Evolutionary conservation across 2,329 filamentous ascomycete species (phyloP), one percentile per base, ranked within the genome.

Genomic region (Hypoxylon rubiginosum): DNA sequence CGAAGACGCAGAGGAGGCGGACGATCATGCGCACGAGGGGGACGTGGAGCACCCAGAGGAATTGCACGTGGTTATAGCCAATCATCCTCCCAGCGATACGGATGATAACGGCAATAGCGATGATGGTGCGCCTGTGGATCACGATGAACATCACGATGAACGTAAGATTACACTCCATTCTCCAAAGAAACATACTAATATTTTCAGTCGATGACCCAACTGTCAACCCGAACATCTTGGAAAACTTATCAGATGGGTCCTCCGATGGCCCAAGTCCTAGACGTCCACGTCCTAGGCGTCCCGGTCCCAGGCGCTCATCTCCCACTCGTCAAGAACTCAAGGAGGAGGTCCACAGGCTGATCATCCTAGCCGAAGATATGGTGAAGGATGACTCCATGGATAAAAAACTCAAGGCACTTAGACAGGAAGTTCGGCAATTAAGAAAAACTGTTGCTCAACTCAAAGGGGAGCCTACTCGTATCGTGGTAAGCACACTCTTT

Each of bases 131-230:
- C 7, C 41, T 45, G 17, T 21, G 5, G 30, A 39, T 2, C 39
- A 53, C 49, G 51, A 50, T 32, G 28, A 51, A 4, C 19, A 39
- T 2, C 39, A 53, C 49, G 51, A 50, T 32, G 28, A 51, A 4
- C 19, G 43, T 59, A 54, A 21, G 39, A 41, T 41, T 4, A 11
- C 15, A 30, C 11, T 19, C 17, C 2, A 19, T 41, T 48, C 24
- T 6, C 24, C 13, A 3, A 34, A 6, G 19, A n/a, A 41, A 3
- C 28, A 26, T 4, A 21, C 51, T 63, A 57, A 67, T 30, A 11
- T 3, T 34, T 19, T 8, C 24, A 58, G 48, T 32, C 6, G 45
- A 45, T 3, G 39, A 34, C 15, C 19, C 2, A 15, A 43, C 54
- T 2, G 49, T 45, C 8, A 2, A 19, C 5, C 24, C 58, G n/a